Percentiles rank a stretch among this genome's conserved stretches.
phyloP scores from a whole-genome alignment of 1,139 yeast species.

The Kurtzmaniella natalensis region DNA sequence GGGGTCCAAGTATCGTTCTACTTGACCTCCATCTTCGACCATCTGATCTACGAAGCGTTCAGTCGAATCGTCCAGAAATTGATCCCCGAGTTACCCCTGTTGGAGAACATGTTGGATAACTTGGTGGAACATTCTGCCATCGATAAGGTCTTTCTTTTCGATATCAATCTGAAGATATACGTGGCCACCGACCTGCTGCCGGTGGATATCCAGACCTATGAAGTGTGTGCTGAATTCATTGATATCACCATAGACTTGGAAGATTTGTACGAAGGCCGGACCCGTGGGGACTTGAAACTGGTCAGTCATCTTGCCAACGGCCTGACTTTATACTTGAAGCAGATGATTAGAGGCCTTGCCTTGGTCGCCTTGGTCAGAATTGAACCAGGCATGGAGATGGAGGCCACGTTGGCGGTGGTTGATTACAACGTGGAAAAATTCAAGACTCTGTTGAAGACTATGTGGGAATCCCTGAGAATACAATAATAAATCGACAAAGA shows the following conservation, averaged over 20 bases:
- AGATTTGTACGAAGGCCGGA: constrained; percentile 54
- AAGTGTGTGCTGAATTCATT: constrained; percentile 94
- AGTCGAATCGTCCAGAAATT: constrained; percentile 88
- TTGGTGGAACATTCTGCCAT: constrained; percentile 85
- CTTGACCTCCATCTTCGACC: constrained; percentile 90
- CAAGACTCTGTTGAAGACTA: constrained; percentile 71
- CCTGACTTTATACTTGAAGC: constrained; percentile 73
- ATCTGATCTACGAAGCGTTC: constrained; percentile 92
- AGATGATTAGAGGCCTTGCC: constrained; percentile 91
- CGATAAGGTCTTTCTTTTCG: constrained; percentile 90
- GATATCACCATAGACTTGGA: constrained; percentile 91
- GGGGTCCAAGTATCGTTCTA: constrained; percentile 91
- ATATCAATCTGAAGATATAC: constrained; percentile 88
- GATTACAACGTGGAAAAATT: constrained; percentile 87
- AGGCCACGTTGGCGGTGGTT: constrained; percentile 64
- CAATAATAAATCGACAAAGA: too few relatives aligned
- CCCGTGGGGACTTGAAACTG: constrained; percentile 46
- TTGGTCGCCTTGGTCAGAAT: constrained; percentile 80
- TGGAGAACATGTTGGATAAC: constrained; percentile 85
- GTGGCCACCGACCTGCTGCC: constrained; percentile 96
- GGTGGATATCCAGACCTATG: constrained; percentile 91
- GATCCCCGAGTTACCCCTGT: constrained; percentile 80
- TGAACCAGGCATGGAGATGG: constrained; percentile 43
- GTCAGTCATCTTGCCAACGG: constrained; percentile 80
- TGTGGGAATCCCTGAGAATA: constrained; percentile 52